Conservation (phyloP, 352 stramenopile species). For the Saprolegnia diclina region DNA sequence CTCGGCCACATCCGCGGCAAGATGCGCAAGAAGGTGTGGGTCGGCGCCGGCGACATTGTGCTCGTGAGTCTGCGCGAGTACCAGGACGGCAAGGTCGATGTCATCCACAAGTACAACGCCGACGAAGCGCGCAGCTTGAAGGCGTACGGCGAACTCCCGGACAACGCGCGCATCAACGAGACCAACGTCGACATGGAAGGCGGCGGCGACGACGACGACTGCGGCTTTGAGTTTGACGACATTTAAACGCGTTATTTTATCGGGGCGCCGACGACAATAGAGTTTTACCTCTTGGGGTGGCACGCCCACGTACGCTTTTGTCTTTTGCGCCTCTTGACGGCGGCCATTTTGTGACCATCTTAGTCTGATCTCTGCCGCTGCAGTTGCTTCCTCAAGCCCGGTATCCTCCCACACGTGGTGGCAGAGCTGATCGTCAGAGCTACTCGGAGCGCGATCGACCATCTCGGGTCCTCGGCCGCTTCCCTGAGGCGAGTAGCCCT, state of each 20-base stretch:
- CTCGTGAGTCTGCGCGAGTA: constrained; percentile 98
- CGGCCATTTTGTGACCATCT: not conserved
- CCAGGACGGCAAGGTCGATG: constrained; percentile 99
- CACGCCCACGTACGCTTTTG: not conserved
- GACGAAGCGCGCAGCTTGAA: constrained; percentile 98
- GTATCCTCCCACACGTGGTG: no score
- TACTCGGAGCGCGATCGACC: no score
- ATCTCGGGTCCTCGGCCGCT: no score
- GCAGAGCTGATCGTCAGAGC: no score
- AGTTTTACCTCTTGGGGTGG: not conserved
- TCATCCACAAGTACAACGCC: constrained; percentile 98
- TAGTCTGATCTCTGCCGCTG: no score
- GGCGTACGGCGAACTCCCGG: constrained; percentile 98
- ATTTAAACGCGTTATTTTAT: constrained; percentile 49
- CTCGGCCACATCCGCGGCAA: constrained; percentile 98
- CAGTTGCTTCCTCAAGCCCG: no score
- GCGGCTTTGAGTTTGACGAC: constrained; percentile 88
- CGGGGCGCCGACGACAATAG: constrained; percentile 11
- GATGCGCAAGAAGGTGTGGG: constrained; percentile 99
- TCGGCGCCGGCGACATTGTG: constrained; percentile 98
- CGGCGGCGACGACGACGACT: constrained; percentile 82
- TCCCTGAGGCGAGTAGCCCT: no score
- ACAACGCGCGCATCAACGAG: constrained; percentile 90
- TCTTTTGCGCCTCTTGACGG: not conserved
- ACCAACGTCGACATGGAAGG: constrained; percentile 83